Evolutionary conservation across 163 green algal genomes (phyloP).

Genomic region (Coccomyxa subellipsoidea): DNA sequence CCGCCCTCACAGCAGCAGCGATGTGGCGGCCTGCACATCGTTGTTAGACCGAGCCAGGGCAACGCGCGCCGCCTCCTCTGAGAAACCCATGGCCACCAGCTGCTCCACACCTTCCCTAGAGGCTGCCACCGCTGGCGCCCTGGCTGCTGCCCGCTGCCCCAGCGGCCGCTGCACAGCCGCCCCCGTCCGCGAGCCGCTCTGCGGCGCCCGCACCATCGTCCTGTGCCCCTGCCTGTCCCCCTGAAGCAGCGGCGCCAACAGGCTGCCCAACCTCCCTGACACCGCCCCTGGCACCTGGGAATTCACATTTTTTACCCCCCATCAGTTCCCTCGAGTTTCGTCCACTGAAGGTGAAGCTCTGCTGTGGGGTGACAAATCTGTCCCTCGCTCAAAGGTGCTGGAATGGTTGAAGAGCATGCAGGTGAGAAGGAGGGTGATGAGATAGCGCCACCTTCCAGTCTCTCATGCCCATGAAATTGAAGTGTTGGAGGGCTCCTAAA

Average conservation of each 20-base stretch:
- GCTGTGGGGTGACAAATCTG: too few species aligned
- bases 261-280: neutral
- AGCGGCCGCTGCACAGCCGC: neutral
- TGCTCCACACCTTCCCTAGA: constrained; percentile 52
- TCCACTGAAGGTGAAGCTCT: too few species aligned
- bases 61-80: constrained; percentile 22
- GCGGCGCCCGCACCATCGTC: constrained; percentile 24
- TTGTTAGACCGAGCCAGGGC: constrained; percentile 54
- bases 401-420: neutral
- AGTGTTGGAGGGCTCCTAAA: neutral
- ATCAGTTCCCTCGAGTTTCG: too few species aligned
- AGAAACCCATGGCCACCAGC: constrained; percentile 67
- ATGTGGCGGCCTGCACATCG: constrained; percentile 49
- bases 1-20: neutral
- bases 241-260: constrained; percentile 15
- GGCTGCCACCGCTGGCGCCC: constrained; percentile 9
- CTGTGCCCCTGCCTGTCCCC: constrained; percentile 12
- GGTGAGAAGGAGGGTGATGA: neutral
- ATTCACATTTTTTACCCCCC: too few species aligned
- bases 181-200: constrained; percentile 27
- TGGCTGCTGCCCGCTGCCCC: neutral
- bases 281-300: neutral
- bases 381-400: too few species aligned
- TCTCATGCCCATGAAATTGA: neutral
- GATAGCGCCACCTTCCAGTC: neutral